Conservation (phyloP, 1,139 yeast species). For the Pichia sp. region DNA sequence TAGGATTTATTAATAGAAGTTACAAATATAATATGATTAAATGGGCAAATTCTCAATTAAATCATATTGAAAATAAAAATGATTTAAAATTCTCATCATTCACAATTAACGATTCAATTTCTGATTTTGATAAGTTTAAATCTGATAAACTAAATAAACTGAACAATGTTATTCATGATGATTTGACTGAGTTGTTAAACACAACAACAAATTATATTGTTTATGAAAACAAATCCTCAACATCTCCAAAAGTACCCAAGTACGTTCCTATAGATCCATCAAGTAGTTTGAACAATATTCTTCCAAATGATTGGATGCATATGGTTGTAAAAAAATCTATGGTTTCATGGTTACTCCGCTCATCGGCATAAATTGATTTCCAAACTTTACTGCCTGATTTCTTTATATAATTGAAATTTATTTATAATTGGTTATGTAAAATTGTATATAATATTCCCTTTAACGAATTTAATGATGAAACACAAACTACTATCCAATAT, state of each 20-base stretch:
- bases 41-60: conserved; percentile 2
- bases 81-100: not conserved
- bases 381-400: no score
- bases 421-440: no score
- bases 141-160: conserved; percentile 1
- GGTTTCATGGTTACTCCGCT: conserved; percentile 1
- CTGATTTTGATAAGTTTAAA: not conserved
- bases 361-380: not conserved
- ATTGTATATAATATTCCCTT: no score
- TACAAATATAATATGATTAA: conserved; percentile 3
- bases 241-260: not conserved
- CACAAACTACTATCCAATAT: no score
- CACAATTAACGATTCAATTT: not conserved
- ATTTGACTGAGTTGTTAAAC: not conserved
- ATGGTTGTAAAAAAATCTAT: conserved; percentile 3
- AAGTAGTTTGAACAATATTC: conserved; percentile 1
- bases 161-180: not conserved
- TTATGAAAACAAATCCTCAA: not conserved
- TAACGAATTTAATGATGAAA: no score
- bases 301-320: conserved; percentile 12
- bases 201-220: not conserved
- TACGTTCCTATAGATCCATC: not conserved
- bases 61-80: not conserved
- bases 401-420: not conserved
- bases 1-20: conserved; percentile 9